Conservation (phyloP, 148 eudicot species). For the Hydrangea macrophylla region DNA sequence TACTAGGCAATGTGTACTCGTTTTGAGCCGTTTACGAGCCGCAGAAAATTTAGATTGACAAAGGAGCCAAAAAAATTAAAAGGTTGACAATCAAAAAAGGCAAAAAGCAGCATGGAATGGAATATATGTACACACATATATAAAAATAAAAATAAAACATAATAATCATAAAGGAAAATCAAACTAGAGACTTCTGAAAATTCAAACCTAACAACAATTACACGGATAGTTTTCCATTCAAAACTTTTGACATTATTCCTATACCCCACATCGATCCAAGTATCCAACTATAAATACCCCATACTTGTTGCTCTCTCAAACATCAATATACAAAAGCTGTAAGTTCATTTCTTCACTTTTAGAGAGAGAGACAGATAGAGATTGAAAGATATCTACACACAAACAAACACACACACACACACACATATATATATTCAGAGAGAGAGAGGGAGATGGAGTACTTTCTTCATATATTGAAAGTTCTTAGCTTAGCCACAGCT, state of each 20-base stretch:
- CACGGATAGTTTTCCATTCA: background rate
- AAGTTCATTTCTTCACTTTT: no score
- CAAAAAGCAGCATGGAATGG: background rate
- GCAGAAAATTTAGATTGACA: background rate
- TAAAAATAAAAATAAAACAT: background rate
- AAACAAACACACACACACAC: no score
- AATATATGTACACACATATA: background rate
- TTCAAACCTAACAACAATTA: background rate
- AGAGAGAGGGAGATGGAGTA: slow-evolving; percentile 11
- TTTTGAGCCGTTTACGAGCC: background rate
- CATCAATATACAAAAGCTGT: background rate
- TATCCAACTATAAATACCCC: slow-evolving; percentile 1
- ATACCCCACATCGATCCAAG: background rate
- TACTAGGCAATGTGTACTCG: slow-evolving; percentile 1
- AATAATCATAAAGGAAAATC: background rate
- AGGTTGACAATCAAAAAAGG: background rate
- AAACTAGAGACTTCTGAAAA: background rate
- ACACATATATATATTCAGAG: background rate
- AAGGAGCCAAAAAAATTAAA: background rate
- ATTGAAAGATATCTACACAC: background rate
- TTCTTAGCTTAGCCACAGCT: slow-evolving; percentile 10
- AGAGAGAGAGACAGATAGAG: background rate
- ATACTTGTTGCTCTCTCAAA: background rate
- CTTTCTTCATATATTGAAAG: slow-evolving; percentile 6
- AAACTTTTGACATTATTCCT: background rate